A percentile compares a stretch with the other conserved stretches of the same genome.
phyloP scores from a whole-genome alignment of 768 basidiomycete genomes.

The Austroboletus eburneus region DNA sequence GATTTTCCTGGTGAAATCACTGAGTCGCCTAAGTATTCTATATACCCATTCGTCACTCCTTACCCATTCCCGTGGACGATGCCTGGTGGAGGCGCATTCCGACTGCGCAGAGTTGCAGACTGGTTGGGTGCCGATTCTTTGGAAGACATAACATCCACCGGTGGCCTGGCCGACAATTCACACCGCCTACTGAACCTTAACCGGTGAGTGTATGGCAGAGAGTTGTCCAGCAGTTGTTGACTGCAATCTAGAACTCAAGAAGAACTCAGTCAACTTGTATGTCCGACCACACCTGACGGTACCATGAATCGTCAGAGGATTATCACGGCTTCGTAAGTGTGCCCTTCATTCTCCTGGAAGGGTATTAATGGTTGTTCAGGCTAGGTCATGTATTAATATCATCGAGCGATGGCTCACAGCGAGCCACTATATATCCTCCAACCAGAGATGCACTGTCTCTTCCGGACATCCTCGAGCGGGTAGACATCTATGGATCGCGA shows the following conservation, averaged over 20 bases:
- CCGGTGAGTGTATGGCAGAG: conserved; percentile 29
- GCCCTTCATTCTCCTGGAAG: not conserved
- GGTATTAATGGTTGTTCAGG: conserved; percentile 31
- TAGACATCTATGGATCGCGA: conserved; percentile 30
- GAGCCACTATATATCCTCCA: conserved; percentile 43
- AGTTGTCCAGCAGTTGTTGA: conserved; percentile 6
- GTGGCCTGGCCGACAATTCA: conserved; percentile 36
- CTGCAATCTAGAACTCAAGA: conserved; percentile 11
- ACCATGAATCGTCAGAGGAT: conserved; percentile 10
- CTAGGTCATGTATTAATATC: conserved; percentile 59
- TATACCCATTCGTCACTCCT: conserved; percentile 62
- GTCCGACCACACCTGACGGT: not conserved
- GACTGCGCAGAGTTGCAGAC: conserved; percentile 59
- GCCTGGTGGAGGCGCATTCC: conserved; percentile 43
- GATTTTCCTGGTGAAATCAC: conserved; percentile 24
- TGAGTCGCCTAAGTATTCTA: conserved; percentile 46
- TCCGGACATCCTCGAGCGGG: conserved; percentile 44
- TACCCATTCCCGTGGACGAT: conserved; percentile 48
- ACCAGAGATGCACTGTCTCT: conserved; percentile 40
- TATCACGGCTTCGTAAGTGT: conserved; percentile 39
- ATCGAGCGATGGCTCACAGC: conserved; percentile 31
- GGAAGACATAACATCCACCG: conserved; percentile 35
- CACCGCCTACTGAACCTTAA: conserved; percentile 32
- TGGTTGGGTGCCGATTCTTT: conserved; percentile 43
- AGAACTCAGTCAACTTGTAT: conserved; percentile 15